A percentile compares a stretch with the other conserved stretches of the same genome.
Conservation (phyloP, 148 eudicot species). For the Fagopyrum esculentum region DNA sequence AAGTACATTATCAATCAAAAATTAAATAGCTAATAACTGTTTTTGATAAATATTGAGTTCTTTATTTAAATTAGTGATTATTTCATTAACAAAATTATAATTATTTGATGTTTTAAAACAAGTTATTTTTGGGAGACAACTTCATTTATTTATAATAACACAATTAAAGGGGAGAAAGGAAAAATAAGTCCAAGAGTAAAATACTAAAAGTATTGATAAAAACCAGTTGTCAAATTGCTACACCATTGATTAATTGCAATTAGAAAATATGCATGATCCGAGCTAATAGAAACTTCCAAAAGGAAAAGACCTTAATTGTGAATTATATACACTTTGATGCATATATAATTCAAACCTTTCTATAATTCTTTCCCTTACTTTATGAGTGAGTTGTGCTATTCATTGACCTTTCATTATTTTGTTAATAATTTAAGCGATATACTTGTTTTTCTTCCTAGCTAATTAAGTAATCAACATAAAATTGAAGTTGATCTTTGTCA, state of each 20-base stretch:
- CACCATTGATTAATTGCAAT: not conserved
- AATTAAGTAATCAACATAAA: not conserved
- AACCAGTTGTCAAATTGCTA: constrained; percentile 3
- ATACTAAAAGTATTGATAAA: not conserved
- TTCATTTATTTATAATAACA: constrained; percentile 2
- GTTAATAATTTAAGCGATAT: not conserved
- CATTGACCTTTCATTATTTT: constrained; percentile 8
- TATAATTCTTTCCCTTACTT: constrained; percentile 1
- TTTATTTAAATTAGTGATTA: not conserved
- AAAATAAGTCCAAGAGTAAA: not conserved
- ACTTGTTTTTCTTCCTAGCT: not conserved
- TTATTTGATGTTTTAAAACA: not conserved
- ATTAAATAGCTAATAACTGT: not conserved
- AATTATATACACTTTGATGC: not conserved
- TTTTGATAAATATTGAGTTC: not conserved
- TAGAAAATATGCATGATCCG: constrained; percentile 5
- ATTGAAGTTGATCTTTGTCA: not conserved
- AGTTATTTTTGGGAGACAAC: not conserved
- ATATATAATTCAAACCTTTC: constrained; percentile 4
- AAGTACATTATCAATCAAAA: not conserved
- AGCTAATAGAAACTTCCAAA: constrained; percentile 3
- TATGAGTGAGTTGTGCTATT: constrained; percentile 4
- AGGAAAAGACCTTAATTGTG: constrained; percentile 6
- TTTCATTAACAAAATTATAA: not conserved
- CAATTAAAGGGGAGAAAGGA: not conserved